phyloP scores from a whole-genome alignment of 148 eudicot genomes.

The Salicornia ramosissima region DNA sequence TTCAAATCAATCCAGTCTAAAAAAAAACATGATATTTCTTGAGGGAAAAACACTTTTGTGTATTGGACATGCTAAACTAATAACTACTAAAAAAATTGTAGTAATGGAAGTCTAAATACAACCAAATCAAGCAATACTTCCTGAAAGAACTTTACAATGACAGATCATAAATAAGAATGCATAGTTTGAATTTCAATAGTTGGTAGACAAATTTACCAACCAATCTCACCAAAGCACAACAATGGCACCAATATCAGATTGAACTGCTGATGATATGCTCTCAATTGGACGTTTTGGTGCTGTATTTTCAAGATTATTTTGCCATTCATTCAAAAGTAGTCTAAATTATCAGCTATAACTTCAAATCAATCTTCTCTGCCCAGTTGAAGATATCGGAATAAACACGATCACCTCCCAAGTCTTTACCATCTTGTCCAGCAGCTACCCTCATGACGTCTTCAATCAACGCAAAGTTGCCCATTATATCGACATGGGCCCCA shows the following conservation, averaged over 20 bases:
- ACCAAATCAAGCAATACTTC: neutral
- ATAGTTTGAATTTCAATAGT: neutral
- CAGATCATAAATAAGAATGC: neutral
- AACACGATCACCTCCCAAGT: conserved; percentile 87
- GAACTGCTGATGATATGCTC: neutral
- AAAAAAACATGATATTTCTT: no score
- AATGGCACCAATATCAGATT: neutral
- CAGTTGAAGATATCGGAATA: conserved; percentile 76
- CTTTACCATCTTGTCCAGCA: conserved; percentile 75
- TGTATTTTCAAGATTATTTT: neutral
- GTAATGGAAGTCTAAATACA: no score
- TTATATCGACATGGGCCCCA: conserved; percentile 90
- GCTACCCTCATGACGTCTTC: conserved; percentile 91
- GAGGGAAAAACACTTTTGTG: no score
- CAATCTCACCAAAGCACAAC: neutral
- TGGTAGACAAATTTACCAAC: neutral
- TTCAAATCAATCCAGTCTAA: no score
- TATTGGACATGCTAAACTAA: no score
- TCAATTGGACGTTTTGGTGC: neutral
- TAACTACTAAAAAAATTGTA: no score
- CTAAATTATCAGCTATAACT: conserved; percentile 20
- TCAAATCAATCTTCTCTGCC: conserved; percentile 72
- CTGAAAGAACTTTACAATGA: neutral
- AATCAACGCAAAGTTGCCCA: conserved; percentile 90
- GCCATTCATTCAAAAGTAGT: neutral